phyloP scores from a whole-genome alignment of 805 yeast species.

The Candida manassasensis region DNA sequence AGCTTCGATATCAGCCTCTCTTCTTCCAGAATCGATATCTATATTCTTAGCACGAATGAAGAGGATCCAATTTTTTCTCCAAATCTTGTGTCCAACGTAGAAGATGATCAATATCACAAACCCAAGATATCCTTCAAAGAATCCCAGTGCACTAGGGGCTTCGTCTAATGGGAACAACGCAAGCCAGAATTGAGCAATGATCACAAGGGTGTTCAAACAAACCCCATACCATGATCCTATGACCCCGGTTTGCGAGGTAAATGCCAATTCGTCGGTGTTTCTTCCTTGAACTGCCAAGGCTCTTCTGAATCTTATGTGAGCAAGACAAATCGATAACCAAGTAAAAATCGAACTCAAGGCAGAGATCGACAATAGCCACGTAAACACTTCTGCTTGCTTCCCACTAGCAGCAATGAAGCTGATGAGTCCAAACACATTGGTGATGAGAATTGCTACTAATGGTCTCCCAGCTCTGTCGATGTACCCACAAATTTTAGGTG shows the following conservation, averaged over 20 bases:
- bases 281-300: conserved; percentile 33
- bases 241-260: conserved; percentile 33
- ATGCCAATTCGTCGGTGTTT: conserved; percentile 30
- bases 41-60: conserved; percentile 32
- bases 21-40: conserved; percentile 40
- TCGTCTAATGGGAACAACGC: conserved; percentile 37
- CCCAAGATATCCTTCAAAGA: conserved; percentile 36
- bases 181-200: conserved; percentile 42
- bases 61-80: conserved; percentile 35
- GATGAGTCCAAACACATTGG: conserved; percentile 52
- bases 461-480: conserved; percentile 81
- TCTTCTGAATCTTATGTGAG: conserved; percentile 37
- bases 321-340: conserved; percentile 38
- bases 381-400: conserved; percentile 36
- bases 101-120: conserved; percentile 31
- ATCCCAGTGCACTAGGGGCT: conserved; percentile 28
- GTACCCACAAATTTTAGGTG: conserved; percentile 58
- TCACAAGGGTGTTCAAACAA: conserved; percentile 28
- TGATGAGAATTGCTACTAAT: conserved; percentile 53
- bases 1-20: conserved; percentile 38
- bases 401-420: conserved; percentile 48
- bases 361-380: conserved; percentile 38
- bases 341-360: conserved; percentile 39
- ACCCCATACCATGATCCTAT: conserved; percentile 34
- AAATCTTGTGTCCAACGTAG: conserved; percentile 38